phyloP scores from a whole-genome alignment of 495 filamentous ascomycete species.

The Neohortaea acidophila region DNA sequence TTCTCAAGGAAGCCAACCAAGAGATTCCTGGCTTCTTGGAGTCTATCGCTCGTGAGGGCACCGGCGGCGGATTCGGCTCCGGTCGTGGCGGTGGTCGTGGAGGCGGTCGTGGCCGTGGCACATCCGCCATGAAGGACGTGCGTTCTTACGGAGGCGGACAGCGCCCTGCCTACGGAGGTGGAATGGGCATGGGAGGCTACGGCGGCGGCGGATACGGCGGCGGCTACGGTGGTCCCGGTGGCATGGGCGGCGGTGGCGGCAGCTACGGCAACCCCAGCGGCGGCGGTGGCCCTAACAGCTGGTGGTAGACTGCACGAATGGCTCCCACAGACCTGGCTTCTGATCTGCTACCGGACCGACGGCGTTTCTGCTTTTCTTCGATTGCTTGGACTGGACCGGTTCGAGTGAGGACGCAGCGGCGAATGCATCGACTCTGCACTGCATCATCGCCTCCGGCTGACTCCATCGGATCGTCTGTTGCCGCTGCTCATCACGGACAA shows the following conservation, averaged over 20 bases:
- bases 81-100: constrained; percentile 44
- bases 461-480: too few species aligned
- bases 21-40: constrained; percentile 88
- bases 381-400: not conserved
- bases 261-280: constrained; percentile 77
- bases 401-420: too few species aligned
- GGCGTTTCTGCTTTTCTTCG: not conserved
- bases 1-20: constrained; percentile 95
- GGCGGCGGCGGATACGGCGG: constrained; percentile 35
- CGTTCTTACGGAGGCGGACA: constrained; percentile 55
- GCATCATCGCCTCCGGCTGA: too few species aligned
- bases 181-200: constrained; percentile 36
- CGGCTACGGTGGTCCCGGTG: constrained; percentile 32
- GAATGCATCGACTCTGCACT: too few species aligned
- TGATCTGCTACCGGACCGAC: too few species aligned
- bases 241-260: constrained; percentile 33
- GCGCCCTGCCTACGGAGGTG: constrained; percentile 30
- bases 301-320: constrained; percentile 99
- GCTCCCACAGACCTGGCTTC: too few species aligned
- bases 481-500: too few species aligned
- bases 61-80: constrained; percentile 54
- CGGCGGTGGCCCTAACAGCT: constrained; percentile 66
- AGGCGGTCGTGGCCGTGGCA: constrained; percentile 51
- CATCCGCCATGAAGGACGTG: constrained; percentile 69
- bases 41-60: constrained; percentile 86